Percentiles rank a stretch among this genome's conserved stretches.
Conservation (phyloP, 1,284 basidiomycete genomes). For the Ustilago trichophora region DNA sequence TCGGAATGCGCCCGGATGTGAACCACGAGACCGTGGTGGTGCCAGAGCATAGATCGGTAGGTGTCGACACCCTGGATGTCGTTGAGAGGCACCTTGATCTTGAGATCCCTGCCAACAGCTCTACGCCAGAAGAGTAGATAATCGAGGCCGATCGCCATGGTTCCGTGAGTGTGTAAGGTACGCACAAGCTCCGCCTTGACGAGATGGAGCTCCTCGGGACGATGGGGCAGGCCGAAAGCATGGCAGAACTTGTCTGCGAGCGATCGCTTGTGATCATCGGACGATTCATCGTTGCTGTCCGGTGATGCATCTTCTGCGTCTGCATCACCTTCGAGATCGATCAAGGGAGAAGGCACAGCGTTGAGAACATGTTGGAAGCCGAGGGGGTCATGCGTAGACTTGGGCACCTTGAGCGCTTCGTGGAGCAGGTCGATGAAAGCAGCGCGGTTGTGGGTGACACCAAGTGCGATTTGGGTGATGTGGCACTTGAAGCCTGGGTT, state of each 20-base stretch:
- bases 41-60: constrained; percentile 51
- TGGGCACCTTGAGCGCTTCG: constrained; percentile 16
- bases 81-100: constrained; percentile 54
- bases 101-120: constrained; percentile 45
- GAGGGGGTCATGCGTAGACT: neutral
- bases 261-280: constrained; percentile 10
- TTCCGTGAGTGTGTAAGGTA: constrained; percentile 52
- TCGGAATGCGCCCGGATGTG: constrained; percentile 56
- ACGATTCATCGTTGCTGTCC: constrained; percentile 2
- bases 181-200: constrained; percentile 54
- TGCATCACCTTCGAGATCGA: constrained; percentile 27
- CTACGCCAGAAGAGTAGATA: constrained; percentile 58
- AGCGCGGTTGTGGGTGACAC: constrained; percentile 25
- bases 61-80: constrained; percentile 50
- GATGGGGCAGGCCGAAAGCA: constrained; percentile 33
- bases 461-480: constrained; percentile 31
- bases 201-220: constrained; percentile 39
- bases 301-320: constrained; percentile 4
- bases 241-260: constrained; percentile 39
- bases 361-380: constrained; percentile 18
- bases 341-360: constrained; percentile 19
- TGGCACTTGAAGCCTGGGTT: constrained; percentile 41
- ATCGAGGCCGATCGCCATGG: constrained; percentile 54
- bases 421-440: constrained; percentile 28
- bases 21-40: constrained; percentile 51